Conservation (phyloP, 129 eudicot species). For the Flaveria brownii region DNA sequence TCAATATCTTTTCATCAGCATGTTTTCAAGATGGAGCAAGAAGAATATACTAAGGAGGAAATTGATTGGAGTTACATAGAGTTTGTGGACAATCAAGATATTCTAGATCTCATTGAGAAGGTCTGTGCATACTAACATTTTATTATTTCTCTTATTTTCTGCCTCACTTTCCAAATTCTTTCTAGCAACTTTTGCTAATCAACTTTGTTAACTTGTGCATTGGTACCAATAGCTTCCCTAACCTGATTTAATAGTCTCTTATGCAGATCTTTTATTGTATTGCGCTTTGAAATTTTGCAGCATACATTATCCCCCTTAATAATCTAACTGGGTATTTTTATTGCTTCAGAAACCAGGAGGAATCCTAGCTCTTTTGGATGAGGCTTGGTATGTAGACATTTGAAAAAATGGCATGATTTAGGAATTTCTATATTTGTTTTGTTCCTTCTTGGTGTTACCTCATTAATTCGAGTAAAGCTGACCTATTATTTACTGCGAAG, state of each 20-base stretch:
- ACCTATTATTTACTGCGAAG: conserved; percentile 13
- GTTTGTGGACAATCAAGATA: conserved; percentile 90
- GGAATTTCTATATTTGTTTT: background rate
- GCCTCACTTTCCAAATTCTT: conserved; percentile 17
- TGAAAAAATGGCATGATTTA: conserved; percentile 8
- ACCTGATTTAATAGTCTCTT: background rate
- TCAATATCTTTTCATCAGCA: conserved; percentile 60
- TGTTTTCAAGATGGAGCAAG: conserved; percentile 99
- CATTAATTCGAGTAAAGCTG: conserved; percentile 14
- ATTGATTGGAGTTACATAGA: conserved; percentile 98
- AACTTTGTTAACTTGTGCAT: background rate
- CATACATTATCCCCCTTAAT: conserved; percentile 7
- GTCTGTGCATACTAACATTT: conserved; percentile 29
- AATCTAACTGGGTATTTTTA: conserved; percentile 30
- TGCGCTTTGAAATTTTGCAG: conserved; percentile 3
- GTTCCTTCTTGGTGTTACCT: conserved; percentile 17
- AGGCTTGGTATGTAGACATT: conserved; percentile 72
- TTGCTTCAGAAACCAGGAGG: conserved; percentile 92
- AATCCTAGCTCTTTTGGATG: conserved; percentile 87
- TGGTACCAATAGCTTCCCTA: background rate
- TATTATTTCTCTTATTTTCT: background rate
- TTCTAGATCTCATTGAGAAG: conserved; percentile 97
- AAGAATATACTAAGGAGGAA: conserved; percentile 88
- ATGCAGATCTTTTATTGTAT: conserved; percentile 12
- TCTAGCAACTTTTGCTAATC: background rate